A percentile compares a stretch with the other conserved stretches of the same genome.
Conservation (phyloP, 768 basidiomycete species). For the Tylopilus plumbeoviolaceoides region DNA sequence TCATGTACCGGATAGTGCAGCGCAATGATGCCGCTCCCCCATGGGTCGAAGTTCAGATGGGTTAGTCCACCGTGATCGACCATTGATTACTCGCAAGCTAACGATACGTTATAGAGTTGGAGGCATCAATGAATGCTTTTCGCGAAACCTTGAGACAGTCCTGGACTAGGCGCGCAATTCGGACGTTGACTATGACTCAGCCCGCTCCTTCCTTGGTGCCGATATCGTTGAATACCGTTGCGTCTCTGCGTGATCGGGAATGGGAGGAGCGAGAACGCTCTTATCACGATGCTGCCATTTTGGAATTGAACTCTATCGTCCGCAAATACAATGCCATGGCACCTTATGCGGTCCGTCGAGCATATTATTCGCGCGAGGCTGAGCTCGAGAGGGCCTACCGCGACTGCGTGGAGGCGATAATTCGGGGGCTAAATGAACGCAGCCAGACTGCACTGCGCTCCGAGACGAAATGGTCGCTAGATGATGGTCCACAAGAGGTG, state of each 20-base stretch:
- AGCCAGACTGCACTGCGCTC: constrained; percentile 1
- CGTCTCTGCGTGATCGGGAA: constrained; percentile 49
- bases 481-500: constrained; percentile 1
- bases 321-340: constrained; percentile 79
- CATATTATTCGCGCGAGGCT: constrained; percentile 49
- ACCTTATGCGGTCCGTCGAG: constrained; percentile 70
- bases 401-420: constrained; percentile 50
- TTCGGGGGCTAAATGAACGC: constrained; percentile 36
- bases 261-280: constrained; percentile 67
- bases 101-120: constrained; percentile 50
- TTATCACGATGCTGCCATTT: constrained; percentile 67
- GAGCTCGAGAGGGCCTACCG: constrained; percentile 58
- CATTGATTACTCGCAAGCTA: constrained; percentile 2
- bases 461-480: constrained; percentile 6
- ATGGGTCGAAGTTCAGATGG: constrained; percentile 80
- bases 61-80: constrained; percentile 32
- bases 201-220: constrained; percentile 39
- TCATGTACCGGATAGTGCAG: constrained; percentile 84
- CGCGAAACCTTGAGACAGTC: constrained; percentile 59
- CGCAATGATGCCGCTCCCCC: constrained; percentile 79
- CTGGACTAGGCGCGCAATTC: constrained; percentile 73
- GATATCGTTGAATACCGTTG: constrained; percentile 22
- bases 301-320: constrained; percentile 70
- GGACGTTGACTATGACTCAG: constrained; percentile 47
- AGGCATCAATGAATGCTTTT: constrained; percentile 56